phyloP scores from a whole-genome alignment of 306 rosid genomes.

The Dryas alaskensis region DNA sequence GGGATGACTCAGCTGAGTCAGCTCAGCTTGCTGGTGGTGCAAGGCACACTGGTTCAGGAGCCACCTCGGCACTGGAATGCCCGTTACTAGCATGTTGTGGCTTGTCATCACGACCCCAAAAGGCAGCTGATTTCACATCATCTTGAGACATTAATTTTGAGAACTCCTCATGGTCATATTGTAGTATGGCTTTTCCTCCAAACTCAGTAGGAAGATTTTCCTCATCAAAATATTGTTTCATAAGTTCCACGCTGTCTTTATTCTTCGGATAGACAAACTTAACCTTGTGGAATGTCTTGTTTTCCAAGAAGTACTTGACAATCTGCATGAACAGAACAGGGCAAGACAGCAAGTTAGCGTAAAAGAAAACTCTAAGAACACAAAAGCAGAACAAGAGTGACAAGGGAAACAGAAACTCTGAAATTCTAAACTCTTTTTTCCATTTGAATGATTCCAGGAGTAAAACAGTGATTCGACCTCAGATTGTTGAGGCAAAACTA shows the following conservation, averaged over 20 bases:
- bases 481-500: neutral
- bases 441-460: neutral
- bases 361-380: neutral
- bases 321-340: constrained; percentile 46
- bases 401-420: neutral
- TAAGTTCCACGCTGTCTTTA: constrained; percentile 77
- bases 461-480: neutral
- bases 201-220: constrained; percentile 77
- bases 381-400: neutral
- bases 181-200: constrained; percentile 71
- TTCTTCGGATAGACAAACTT: constrained; percentile 78
- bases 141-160: constrained; percentile 67
- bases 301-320: constrained; percentile 81
- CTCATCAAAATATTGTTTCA: constrained; percentile 73
- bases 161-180: constrained; percentile 72
- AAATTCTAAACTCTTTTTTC: neutral
- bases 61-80: constrained; percentile 48
- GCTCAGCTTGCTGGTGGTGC: constrained; percentile 24
- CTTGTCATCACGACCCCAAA: constrained; percentile 55
- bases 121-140: constrained; percentile 61
- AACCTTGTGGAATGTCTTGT: constrained; percentile 83
- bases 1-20: neutral
- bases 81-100: constrained; percentile 34
- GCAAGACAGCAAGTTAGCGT: neutral
- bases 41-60: constrained; percentile 31